A percentile compares a stretch with the other conserved stretches of the same genome.
Evolutionary conservation across 331 rosid genomes (phyloP).

Genomic region (Arachis monticola): DNA sequence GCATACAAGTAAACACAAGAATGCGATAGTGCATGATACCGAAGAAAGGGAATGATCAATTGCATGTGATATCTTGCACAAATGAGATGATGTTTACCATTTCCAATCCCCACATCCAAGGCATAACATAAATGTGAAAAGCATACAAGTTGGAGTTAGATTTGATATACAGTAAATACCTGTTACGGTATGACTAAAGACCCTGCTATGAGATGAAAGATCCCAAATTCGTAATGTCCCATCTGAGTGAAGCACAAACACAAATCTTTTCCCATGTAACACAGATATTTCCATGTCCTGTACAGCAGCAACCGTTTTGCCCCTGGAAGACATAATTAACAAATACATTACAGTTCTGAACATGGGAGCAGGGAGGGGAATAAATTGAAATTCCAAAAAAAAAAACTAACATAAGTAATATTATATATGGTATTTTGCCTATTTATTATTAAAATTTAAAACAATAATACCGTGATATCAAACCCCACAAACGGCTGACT

Average conservation of each 20-base stretch:
- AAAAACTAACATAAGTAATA: not conserved
- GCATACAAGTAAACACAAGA: conserved; percentile 27
- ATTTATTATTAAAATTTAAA: conserved; percentile 9
- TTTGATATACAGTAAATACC: conserved; percentile 52
- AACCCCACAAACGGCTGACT: conserved; percentile 84
- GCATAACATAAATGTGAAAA: conserved; percentile 28
- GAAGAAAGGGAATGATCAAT: conserved; percentile 1
- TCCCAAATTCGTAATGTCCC: conserved; percentile 90
- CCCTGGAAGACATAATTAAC: conserved; percentile 62
- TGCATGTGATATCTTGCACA: conserved; percentile 27
- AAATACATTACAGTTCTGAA: conserved; percentile 25
- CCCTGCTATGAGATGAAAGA: conserved; percentile 59
- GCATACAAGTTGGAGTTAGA: not conserved
- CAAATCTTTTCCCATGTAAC: conserved; percentile 60
- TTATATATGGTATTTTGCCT: too few relatives aligned
- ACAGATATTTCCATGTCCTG: conserved; percentile 73
- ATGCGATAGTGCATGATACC: conserved; percentile 13
- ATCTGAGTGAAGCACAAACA: conserved; percentile 85
- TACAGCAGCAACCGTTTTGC: conserved; percentile 67
- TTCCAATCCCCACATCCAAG: conserved; percentile 4
- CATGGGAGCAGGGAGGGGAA: not conserved
- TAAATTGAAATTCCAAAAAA: not conserved
- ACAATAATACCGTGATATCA: conserved; percentile 70
- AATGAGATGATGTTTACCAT: conserved; percentile 32
- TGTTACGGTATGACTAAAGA: conserved; percentile 62